Conservation (phyloP, 768 basidiomycete species). For the Russula compacta region DNA sequence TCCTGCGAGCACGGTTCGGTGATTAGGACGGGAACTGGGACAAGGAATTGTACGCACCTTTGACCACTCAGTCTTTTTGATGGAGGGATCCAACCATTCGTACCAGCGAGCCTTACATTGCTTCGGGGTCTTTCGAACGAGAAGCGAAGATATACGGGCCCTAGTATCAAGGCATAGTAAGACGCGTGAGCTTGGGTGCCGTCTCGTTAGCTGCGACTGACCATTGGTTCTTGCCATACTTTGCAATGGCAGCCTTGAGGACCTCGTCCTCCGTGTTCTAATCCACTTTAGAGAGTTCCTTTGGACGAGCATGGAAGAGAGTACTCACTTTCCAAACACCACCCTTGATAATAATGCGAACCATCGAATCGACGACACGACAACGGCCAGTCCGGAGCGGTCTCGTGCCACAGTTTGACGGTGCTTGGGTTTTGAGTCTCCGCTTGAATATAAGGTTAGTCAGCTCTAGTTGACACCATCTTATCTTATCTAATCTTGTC, state of each 20-base stretch:
- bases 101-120: conserved; percentile 99
- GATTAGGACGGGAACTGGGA: background rate
- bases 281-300: background rate
- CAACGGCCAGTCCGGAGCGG: background rate
- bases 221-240: conserved; percentile 97
- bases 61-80: conserved; percentile 99
- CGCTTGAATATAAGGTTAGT: background rate
- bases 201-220: conserved; percentile 23
- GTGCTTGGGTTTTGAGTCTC: background rate
- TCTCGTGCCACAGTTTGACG: background rate
- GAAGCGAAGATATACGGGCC: conserved; percentile 96
- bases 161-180: conserved; percentile 30
- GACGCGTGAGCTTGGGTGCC: background rate
- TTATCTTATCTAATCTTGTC: background rate
- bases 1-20: conserved; percentile 39
- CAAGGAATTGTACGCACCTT: conserved; percentile 47
- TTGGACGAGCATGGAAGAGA: background rate
- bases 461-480: background rate
- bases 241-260: conserved; percentile 95
- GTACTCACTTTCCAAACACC: conserved; percentile 74
- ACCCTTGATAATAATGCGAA: conserved; percentile 88
- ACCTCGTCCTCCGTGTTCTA: conserved; percentile 98
- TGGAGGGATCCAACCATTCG: conserved; percentile 98
- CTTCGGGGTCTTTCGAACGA: conserved; percentile 97
- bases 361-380: conserved; percentile 38